Percentiles rank a stretch among this genome's conserved stretches.
These are phyloP conservation scores for Diaporthe sp. DNA, from an alignment of 2,329 filamentous ascomycete genomes.

Conservation along the genomic window DNA sequence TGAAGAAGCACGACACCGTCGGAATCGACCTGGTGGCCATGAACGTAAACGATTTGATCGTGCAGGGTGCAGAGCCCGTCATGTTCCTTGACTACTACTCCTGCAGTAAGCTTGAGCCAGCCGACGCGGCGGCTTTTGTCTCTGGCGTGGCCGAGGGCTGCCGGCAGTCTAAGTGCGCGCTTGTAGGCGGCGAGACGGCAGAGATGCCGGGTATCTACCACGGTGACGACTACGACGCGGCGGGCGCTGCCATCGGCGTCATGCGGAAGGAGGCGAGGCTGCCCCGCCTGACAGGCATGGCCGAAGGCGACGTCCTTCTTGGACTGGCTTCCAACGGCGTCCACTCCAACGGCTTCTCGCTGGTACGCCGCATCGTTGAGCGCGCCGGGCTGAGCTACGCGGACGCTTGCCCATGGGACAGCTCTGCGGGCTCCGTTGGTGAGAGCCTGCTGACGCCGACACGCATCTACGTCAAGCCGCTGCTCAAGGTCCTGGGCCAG, in stretches of 20 bases:
- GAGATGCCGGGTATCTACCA: constrained; percentile 98
- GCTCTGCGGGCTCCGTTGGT: constrained; percentile 68
- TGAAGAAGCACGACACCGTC: constrained; percentile 92
- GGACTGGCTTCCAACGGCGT: constrained; percentile 88
- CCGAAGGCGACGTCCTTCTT: constrained; percentile 84
- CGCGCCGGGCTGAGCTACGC: constrained; percentile 79
- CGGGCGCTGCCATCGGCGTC: constrained; percentile 89
- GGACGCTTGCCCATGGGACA: constrained; percentile 83
- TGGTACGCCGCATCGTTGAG: constrained; percentile 91
- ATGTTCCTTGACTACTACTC: constrained; percentile 99
- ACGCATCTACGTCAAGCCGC: constrained; percentile 89
- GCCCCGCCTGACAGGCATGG: constrained; percentile 83
- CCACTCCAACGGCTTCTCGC: constrained; percentile 97
- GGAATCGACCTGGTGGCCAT: constrained; percentile 98
- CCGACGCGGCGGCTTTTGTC: constrained; percentile 86
- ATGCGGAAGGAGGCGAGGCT: constrained; percentile 79
- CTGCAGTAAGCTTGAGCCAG: constrained; percentile 87
- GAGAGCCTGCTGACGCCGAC: constrained; percentile 88
- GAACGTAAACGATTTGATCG: constrained; percentile 98
- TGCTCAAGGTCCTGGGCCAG: constrained; percentile 75
- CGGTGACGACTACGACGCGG: constrained; percentile 91
- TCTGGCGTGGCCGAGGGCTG: constrained; percentile 92
- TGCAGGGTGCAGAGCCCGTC: constrained; percentile 93
- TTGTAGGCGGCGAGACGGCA: constrained; percentile 97
- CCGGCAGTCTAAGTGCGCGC: constrained; percentile 84